A percentile compares a stretch with the other conserved stretches of the same genome.
Conservation (phyloP, 495 filamentous ascomycete species). For the Talaromyces liani region DNA sequence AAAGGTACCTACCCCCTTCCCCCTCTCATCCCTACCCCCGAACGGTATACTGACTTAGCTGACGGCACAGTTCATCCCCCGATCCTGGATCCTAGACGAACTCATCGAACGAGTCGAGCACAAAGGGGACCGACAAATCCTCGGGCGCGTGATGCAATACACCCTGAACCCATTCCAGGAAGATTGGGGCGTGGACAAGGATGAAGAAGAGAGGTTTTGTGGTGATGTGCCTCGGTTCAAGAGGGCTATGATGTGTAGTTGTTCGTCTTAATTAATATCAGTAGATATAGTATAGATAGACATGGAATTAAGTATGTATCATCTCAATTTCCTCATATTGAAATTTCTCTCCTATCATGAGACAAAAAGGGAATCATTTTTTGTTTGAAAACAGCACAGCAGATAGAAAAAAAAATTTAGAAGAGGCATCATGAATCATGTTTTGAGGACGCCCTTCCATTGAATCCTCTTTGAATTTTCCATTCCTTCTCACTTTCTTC, state of each 20-base stretch:
- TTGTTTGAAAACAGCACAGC: not conserved
- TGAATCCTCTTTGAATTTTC: not conserved
- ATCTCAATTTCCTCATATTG: constrained; percentile 5
- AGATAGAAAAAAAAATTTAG: not conserved
- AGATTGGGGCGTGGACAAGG: constrained; percentile 58
- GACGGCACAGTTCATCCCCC: constrained; percentile 58
- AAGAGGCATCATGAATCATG: not conserved
- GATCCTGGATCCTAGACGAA: constrained; percentile 90
- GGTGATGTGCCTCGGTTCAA: constrained; percentile 74
- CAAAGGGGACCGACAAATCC: constrained; percentile 69
- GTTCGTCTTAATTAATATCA: constrained; percentile 38
- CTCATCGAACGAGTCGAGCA: constrained; percentile 82
- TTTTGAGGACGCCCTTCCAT: not conserved
- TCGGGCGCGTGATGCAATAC: constrained; percentile 71
- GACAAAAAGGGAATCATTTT: constrained; percentile 5
- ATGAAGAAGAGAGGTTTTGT: constrained; percentile 76
- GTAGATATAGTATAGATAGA: not conserved
- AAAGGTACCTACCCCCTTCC: constrained; percentile 38
- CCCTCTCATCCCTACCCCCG: not conserved
- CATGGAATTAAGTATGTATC: not conserved
- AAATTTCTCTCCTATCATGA: constrained; percentile 3
- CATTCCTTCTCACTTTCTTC: not conserved
- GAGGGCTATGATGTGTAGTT: constrained; percentile 87
- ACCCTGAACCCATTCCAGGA: constrained; percentile 78
- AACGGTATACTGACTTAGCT: constrained; percentile 5